Base-by-base conservation (phyloP, 768 basidiomycete species). In the Rhodotorula diobovata region DNA sequence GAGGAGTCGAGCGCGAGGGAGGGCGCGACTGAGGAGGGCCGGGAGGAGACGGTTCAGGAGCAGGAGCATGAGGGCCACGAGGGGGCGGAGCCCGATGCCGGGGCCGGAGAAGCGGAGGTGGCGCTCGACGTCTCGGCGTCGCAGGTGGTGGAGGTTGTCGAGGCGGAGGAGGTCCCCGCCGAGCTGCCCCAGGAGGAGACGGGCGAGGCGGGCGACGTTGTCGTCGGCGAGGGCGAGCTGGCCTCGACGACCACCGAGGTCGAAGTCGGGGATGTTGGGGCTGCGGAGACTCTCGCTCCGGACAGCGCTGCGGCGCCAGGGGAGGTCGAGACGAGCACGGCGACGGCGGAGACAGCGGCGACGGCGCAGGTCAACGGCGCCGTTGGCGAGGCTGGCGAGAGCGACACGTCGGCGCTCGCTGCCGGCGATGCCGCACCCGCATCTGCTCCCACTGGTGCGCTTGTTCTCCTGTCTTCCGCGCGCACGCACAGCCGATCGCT, bases 21-120 rank as follows among this genome's bases (percentile, higher is more conserved):
- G 25, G 32, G 68, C 66, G n/a, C 62, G n/a, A n/a, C n/a, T n/a
- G n/a, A 59, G 30, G 34, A 67, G 30, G 21, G 48, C n/a, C 34
- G 46, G 55, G 56, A 69, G 50, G 37, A 4, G 37, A 23, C 25
- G 21, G 39, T 25, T 1, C 48, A 61, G 48, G 34, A 46, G 59
- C 45, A 23, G 51, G 30, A 39, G 55, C 23, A 20, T 9, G 61
- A 45, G n/a, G 55, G 37, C 32, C 46, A 71, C 46, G 65, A 23
- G 45, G 45, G 4, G 45, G 45, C 45, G 45, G 18, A 21, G 45
- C 12, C 45, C 18, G 12, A 46, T 12, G 45, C n/a, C n/a, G n/a
- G n/a, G n/a, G n/a, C n/a, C n/a, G n/a, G n/a, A n/a, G n/a, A n/a
- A n/a, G n/a, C n/a, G n/a, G n/a, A n/a, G n/a, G n/a, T n/a, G n/a